Conservation (phyloP, 1,284 basidiomycete species). For the Sporisorium scitamineum region DNA sequence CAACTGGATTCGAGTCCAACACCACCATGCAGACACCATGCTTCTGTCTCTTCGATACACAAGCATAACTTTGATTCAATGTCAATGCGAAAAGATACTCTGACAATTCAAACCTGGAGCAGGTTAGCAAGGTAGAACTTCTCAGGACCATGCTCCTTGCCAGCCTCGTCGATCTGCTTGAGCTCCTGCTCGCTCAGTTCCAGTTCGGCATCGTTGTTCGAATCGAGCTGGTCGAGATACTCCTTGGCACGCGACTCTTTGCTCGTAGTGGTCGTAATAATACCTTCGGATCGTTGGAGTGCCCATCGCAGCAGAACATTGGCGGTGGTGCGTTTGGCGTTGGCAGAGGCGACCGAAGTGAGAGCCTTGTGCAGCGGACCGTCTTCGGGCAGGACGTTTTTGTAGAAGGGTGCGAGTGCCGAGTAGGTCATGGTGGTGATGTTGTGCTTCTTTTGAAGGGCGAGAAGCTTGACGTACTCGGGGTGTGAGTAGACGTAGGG, state of each 20-base stretch:
- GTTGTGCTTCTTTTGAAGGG: slow-evolving; percentile 44
- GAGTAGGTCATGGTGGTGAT: slow-evolving; percentile 57
- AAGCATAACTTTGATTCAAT: background rate
- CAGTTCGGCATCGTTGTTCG: slow-evolving; percentile 30
- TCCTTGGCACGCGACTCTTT: slow-evolving; percentile 47
- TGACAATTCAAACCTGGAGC: slow-evolving; percentile 26
- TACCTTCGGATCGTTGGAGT: slow-evolving; percentile 47
- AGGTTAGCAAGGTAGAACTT: slow-evolving; percentile 52
- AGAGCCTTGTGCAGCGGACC: slow-evolving; percentile 44
- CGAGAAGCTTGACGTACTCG: slow-evolving; percentile 48
- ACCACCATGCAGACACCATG: background rate
- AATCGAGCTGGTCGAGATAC: slow-evolving; percentile 47
- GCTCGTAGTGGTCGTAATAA: slow-evolving; percentile 54
- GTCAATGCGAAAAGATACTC: background rate
- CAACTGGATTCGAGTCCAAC: no score
- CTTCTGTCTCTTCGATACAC: background rate
- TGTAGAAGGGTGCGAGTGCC: slow-evolving; percentile 50
- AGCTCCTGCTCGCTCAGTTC: slow-evolving; percentile 40
- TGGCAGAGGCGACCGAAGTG: slow-evolving; percentile 38
- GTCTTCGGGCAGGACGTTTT: slow-evolving; percentile 29
- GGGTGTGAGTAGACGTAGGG: slow-evolving; percentile 42
- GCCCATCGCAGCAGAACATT: slow-evolving; percentile 53
- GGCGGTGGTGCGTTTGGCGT: slow-evolving; percentile 36
- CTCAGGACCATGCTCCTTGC: slow-evolving; percentile 36
- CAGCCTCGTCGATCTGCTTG: slow-evolving; percentile 49